Evolutionary conservation across 2,329 filamentous ascomycete genomes (phyloP), one percentile per base, ranked within the genome.

Genomic region (Claviceps fusiformis): DNA sequence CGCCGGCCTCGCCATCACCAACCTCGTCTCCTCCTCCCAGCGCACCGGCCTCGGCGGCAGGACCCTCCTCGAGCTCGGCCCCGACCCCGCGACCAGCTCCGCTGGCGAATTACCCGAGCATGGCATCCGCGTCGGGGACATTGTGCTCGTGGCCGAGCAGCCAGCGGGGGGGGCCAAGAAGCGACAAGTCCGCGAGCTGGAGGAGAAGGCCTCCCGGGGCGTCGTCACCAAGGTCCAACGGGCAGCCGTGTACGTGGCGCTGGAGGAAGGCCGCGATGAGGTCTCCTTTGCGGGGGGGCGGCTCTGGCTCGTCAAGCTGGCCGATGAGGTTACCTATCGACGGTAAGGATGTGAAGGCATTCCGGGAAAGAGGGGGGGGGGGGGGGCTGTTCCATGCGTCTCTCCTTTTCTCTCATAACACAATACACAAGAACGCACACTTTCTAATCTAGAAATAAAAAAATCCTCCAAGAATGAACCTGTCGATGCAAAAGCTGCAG

Each of bases 1-100:
- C 56, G 86, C 86, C 6, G 89, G 89, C n/a, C 77, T 89, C 45
- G 89, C 89, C 37, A 75, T 93, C 62, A 81, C 83, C 17, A 92
- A 91, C 68, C 80, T 97, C 9, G 73, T 80, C 37, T 73, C 95
- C 39, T 75, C 79, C 11, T 85, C 86, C 19, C 87, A 87, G 65
- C 85, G 91, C 35, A 98, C 93, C 0, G 93, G 93, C 0, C 76
- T 96, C 43, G 93, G 91, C 17, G 93, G 93, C n/a, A 87, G 89
- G 60, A 89, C 88, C 0, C 86, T 98, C 1, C 73, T 96, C 3
- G 91, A 96, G 68, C 81, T 98, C 1, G 72, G 73, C 17, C 74
- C 82, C 0, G 92, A 96, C 64, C 71, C 80, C n/a, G 87, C 89
- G 0, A 79, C 85, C 2, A 76, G 79, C 4, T 53, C 60, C 15